Conservation (phyloP, 129 eudicot species). For the Gnaphalium uliginosum region DNA sequence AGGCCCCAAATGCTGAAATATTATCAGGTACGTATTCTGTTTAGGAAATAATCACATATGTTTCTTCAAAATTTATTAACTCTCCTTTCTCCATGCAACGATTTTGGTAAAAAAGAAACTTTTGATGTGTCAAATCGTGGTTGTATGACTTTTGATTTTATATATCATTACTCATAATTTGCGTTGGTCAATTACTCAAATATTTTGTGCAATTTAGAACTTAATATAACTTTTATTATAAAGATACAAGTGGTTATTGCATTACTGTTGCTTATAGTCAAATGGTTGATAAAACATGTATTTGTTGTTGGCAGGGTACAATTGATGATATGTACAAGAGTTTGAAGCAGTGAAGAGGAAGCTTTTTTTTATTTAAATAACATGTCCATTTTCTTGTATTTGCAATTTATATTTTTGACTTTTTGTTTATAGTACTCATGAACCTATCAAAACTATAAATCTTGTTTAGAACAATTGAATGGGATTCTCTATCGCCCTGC, state of each 20-base stretch:
- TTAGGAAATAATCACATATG: background rate
- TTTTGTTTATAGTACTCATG: conserved; percentile 7
- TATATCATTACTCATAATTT: background rate
- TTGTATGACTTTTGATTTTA: background rate
- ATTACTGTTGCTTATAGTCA: background rate
- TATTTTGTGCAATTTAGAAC: background rate
- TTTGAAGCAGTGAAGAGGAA: conserved; percentile 19
- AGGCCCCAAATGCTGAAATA: conserved; percentile 81
- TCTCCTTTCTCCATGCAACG: no score
- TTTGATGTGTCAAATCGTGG: no score
- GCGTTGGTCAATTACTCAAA: background rate
- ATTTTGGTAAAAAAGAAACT: no score
- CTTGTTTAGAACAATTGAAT: background rate
- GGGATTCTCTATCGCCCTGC: background rate
- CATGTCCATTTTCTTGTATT: conserved; percentile 14
- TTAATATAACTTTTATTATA: background rate
- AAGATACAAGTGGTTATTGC: background rate
- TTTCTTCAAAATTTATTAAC: no score
- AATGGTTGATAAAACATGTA: conserved; percentile 7
- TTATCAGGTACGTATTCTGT: conserved; percentile 54
- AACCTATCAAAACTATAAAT: conserved; percentile 1
- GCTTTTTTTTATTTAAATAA: conserved; percentile 3
- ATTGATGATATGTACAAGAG: conserved; percentile 54
- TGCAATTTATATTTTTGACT: conserved; percentile 2
- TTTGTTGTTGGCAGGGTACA: conserved; percentile 30